These are phyloP conservation scores for Melanomma pulvis-pyrius DNA, from an alignment of 495 filamentous ascomycete species.

Conservation along the genomic window DNA sequence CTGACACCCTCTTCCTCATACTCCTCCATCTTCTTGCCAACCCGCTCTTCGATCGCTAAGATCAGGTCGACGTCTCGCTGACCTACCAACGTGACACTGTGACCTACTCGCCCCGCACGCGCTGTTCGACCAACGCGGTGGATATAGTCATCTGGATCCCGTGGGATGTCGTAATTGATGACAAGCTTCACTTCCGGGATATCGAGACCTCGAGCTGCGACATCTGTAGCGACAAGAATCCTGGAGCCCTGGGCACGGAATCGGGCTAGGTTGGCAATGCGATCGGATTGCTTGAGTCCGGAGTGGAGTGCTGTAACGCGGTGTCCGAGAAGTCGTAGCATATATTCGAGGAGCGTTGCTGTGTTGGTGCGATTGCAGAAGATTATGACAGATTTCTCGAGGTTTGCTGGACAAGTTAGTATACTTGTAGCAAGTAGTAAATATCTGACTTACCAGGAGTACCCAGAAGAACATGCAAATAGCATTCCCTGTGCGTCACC, in stretches of 20 bases:
- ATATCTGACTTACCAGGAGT: too few species aligned
- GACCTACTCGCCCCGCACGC: slow-evolving; percentile 79
- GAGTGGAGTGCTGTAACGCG: slow-evolving; percentile 91
- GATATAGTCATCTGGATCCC: slow-evolving; percentile 96
- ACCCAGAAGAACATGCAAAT: slow-evolving; percentile 84
- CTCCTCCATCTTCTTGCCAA: slow-evolving; percentile 76
- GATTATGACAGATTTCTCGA: slow-evolving; percentile 76
- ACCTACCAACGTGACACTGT: slow-evolving; percentile 84
- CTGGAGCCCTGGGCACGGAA: slow-evolving; percentile 92
- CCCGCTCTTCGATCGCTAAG: slow-evolving; percentile 81
- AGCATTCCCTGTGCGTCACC: slow-evolving; percentile 88
- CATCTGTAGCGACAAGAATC: slow-evolving; percentile 92
- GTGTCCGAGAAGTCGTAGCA: slow-evolving; percentile 81
- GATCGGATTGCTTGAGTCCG: slow-evolving; percentile 75
- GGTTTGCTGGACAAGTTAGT: too few species aligned
- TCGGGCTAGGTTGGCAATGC: slow-evolving; percentile 81
- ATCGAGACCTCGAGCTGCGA: slow-evolving; percentile 93
- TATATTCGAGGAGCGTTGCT: slow-evolving; percentile 82
- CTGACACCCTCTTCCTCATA: slow-evolving; percentile 89
- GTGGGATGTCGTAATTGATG: slow-evolving; percentile 91
- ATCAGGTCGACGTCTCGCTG: slow-evolving; percentile 89
- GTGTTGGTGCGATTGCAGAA: slow-evolving; percentile 94
- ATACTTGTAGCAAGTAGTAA: too few species aligned
- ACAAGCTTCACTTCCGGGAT: slow-evolving; percentile 90
- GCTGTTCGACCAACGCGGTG: slow-evolving; percentile 95